phyloP scores from a whole-genome alignment of 495 filamentous ascomycete genomes.

The Daldinia childiae region DNA sequence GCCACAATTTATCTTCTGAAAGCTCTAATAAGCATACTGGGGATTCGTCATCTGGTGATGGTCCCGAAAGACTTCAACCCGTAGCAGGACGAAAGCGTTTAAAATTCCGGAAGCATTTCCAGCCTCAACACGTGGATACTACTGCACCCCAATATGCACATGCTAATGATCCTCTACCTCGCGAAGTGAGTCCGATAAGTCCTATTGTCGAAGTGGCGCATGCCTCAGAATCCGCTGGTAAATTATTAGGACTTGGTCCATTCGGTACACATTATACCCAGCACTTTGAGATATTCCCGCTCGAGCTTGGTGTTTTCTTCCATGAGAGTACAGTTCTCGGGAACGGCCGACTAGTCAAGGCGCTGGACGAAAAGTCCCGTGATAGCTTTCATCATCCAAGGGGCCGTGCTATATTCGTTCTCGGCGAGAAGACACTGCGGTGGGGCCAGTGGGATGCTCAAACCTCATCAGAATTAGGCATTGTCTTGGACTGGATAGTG shows the following conservation, averaged over 20 bases:
- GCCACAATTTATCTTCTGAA: slow-evolving; percentile 24
- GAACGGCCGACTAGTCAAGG: slow-evolving; percentile 69
- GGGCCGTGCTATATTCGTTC: slow-evolving; percentile 47
- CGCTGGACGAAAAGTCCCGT: slow-evolving; percentile 50
- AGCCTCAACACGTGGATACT: slow-evolving; percentile 63
- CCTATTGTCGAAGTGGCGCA: slow-evolving; percentile 29
- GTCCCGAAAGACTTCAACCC: slow-evolving; percentile 41
- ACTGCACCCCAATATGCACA: slow-evolving; percentile 59
- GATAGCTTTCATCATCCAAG: slow-evolving; percentile 43
- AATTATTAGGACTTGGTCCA: slow-evolving; percentile 65
- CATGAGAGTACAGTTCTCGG: slow-evolving; percentile 81
- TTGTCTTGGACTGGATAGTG: slow-evolving; percentile 64
- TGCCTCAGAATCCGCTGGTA: slow-evolving; percentile 45
- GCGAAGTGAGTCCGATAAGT: slow-evolving; percentile 29
- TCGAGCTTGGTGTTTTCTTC: slow-evolving; percentile 75
- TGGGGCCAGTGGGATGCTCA: slow-evolving; percentile 78
- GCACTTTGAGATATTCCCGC: slow-evolving; percentile 76
- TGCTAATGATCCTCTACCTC: slow-evolving; percentile 59
- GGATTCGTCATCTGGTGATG: slow-evolving; percentile 34
- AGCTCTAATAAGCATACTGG: slow-evolving; percentile 28
- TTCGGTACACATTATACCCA: slow-evolving; percentile 74
- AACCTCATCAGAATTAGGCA: slow-evolving; percentile 73
- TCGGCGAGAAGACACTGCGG: slow-evolving; percentile 61
- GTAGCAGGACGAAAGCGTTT: slow-evolving; percentile 41
- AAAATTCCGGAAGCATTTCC: slow-evolving; percentile 57